Percentiles rank a stretch among this genome's conserved stretches.
Evolutionary conservation across 2,329 filamentous ascomycete species (phyloP).

Genomic region (Zasmidium citrigriseum): DNA sequence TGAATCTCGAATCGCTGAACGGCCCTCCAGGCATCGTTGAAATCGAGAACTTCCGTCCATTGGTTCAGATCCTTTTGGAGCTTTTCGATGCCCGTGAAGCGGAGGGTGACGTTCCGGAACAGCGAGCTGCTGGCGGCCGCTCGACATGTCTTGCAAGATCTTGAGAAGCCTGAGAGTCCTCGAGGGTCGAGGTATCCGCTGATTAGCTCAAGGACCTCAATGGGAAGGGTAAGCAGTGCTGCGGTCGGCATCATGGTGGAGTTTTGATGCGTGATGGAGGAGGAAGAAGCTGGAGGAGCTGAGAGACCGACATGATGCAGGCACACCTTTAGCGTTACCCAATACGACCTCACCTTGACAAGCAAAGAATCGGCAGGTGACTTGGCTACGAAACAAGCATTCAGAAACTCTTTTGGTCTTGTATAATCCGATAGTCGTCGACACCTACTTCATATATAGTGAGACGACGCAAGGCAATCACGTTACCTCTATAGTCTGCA

Average conservation of each 20-base stretch:
- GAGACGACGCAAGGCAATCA: too few relatives aligned
- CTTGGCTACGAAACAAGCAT: too few relatives aligned
- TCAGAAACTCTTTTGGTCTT: too few relatives aligned
- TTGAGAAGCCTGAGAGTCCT: neutral
- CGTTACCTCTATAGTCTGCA: too few relatives aligned
- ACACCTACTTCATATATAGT: too few relatives aligned
- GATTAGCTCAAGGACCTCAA: neutral
- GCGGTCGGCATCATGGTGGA: neutral
- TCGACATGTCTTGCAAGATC: neutral
- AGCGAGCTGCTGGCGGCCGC: neutral
- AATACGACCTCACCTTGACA: too few relatives aligned
- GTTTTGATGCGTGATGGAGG: too few relatives aligned
- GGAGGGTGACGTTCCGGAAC: neutral
- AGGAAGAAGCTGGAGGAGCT: too few relatives aligned
- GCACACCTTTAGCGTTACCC: too few relatives aligned
- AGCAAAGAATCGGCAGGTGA: too few relatives aligned
- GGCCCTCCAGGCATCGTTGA: neutral
- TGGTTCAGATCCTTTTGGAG: neutral
- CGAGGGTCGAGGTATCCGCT: neutral
- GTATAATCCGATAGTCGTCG: too few relatives aligned
- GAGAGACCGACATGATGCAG: too few relatives aligned
- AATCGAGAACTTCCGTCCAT: neutral
- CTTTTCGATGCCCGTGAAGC: neutral
- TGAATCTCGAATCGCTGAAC: neutral
- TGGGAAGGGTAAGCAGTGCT: neutral